Base-by-base conservation (phyloP, 208 protist genomes). In the Lotmaria passim region DNA sequence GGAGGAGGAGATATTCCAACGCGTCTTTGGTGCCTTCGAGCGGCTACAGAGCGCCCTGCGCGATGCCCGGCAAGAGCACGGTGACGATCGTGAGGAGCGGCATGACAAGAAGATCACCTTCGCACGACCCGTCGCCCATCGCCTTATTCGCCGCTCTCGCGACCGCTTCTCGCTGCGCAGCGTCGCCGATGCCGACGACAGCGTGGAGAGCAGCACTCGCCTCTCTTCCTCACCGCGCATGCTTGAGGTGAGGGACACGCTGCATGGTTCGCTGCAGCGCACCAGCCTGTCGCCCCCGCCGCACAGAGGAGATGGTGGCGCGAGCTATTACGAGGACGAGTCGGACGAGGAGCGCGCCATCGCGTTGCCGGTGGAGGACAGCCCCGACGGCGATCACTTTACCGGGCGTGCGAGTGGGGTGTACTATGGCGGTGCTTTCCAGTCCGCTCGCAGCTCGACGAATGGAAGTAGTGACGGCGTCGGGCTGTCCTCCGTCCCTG, bases 341-440 rank as follows among this genome's bases (percentile, higher is more conserved):
- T 23, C 30, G 38, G 46, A 34, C 17, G 48, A 44, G 11, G 64
- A 15, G 30, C 41, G n/a, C 3, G 48, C 43, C 14, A 30, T 62
- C 31, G 52, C 48, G 69, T 47, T 76, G 41, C 70, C 70, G 0
- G 70, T 76, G 1, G 53, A 58, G 52, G 53, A 79, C 31, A 50
- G 39, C 26, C 26, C 30, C 23, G 52, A 34, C 43, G 77, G 39
- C n/a, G 77, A 78, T 8, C 57, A 63, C n/a, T 86, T 83, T 55
- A 83, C 69, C 3, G 77, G 73, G 11, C 63, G 83, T 0, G 78
- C 75, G 14, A 90, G 85, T 57, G 85, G 85, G 33, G 73, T 87
- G 6, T 87, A 81, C 64, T 90, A 90, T 58, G 84, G 84, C 15
- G 61, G 69, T 36, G 26, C 82, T 39, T 61, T 81, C 50, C 73